Conservation (phyloP, 1,284 basidiomycete genomes). For the Leccinum pachyderme region DNA sequence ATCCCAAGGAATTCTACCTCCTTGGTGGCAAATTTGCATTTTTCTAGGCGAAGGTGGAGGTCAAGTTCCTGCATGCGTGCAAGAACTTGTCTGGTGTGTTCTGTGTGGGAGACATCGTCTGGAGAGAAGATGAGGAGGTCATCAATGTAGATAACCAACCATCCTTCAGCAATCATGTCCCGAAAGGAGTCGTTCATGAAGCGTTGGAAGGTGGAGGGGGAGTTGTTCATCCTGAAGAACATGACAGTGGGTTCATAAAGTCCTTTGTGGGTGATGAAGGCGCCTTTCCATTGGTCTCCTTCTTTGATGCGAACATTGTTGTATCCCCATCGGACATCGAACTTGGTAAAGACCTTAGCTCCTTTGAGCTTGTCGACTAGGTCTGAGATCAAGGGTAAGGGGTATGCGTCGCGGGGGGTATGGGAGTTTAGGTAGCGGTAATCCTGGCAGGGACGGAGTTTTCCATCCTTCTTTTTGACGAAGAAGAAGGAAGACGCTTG, state of each 20-base stretch:
- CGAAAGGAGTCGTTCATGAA: background rate
- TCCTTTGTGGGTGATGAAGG: conserved; percentile 4
- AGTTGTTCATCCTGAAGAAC: background rate
- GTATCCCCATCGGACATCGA: background rate
- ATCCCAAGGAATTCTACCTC: too few species aligned
- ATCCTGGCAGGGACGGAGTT: background rate
- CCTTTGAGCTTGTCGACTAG: conserved; percentile 30
- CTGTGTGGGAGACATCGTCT: background rate
- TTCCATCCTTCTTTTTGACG: background rate
- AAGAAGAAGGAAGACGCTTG: background rate
- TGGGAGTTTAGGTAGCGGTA: background rate
- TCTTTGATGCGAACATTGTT: conserved; percentile 17
- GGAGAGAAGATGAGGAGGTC: background rate
- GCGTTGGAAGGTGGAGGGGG: background rate
- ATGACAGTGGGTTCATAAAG: background rate
- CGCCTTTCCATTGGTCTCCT: conserved; percentile 18
- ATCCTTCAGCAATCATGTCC: background rate
- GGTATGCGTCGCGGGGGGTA: background rate
- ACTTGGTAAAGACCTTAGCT: too few species aligned
- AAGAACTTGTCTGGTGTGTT: conserved; percentile 30
- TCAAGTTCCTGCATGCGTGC: background rate
- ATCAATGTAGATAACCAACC: background rate
- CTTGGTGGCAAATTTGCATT: background rate
- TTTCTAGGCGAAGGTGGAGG: too few species aligned
- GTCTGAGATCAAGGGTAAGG: conserved; percentile 31